Conservation (phyloP, 768 basidiomycete species). For the Austroboletus festivus region DNA sequence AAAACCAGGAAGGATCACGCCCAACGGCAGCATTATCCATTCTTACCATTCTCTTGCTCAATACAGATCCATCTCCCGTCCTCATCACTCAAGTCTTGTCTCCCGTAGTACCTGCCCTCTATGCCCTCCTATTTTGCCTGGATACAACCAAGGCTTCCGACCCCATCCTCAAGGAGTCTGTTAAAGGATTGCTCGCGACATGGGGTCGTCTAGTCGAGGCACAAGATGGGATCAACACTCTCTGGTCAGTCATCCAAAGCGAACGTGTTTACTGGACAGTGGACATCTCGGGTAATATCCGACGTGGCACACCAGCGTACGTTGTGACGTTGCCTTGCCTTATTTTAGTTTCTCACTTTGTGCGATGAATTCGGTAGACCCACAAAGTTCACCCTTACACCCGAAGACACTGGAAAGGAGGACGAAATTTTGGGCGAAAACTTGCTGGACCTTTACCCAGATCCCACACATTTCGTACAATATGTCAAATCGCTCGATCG, state of each 20-base stretch:
- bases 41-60: slow-evolving; percentile 58
- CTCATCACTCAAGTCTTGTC: slow-evolving; percentile 62
- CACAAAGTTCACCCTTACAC: slow-evolving; percentile 44
- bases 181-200: slow-evolving; percentile 59
- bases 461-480: slow-evolving; percentile 65
- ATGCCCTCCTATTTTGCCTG: slow-evolving; percentile 57
- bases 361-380: slow-evolving; percentile 5
- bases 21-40: slow-evolving; percentile 42
- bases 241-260: slow-evolving; percentile 59
- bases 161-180: slow-evolving; percentile 55
- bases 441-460: slow-evolving; percentile 68
- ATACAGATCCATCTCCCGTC: slow-evolving; percentile 75
- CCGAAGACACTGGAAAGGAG: slow-evolving; percentile 42
- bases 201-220: slow-evolving; percentile 70
- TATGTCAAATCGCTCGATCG: slow-evolving; percentile 66
- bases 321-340: slow-evolving; percentile 17
- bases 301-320: slow-evolving; percentile 39
- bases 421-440: slow-evolving; percentile 44
- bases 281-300: slow-evolving; percentile 52
- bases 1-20: slow-evolving; percentile 1
- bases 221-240: slow-evolving; percentile 47
- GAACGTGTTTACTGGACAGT: slow-evolving; percentile 54
- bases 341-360: not conserved
- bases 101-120: slow-evolving; percentile 65
- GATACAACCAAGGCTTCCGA: slow-evolving; percentile 58